Base-by-base conservation (phyloP, 352 stramenopile species). In the Phytophthora hibernalis region DNA sequence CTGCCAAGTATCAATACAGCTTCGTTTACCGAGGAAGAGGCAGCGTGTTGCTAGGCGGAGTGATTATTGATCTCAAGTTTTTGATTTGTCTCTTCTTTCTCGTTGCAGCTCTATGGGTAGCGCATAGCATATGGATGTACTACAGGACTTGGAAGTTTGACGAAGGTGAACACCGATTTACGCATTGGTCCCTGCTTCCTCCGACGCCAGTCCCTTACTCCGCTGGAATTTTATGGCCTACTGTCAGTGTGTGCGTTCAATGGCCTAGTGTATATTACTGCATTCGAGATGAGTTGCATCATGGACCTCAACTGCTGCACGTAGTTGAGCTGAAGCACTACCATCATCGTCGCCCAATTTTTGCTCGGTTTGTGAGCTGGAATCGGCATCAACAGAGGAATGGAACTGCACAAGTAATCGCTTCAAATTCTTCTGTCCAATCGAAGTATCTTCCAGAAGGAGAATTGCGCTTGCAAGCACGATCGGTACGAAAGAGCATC, bases 21-120 rank as follows among this genome's bases (percentile, higher is more conserved):
- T 58, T 61, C 5, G 9, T 2, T 2, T 49, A 68, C 30, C 28
- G 49, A 31, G 58, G 67, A 12, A 42, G n/a, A 8, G 67, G 71
- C 10, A 67, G 22, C 15, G 22, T 37, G 2, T 33, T 56, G 22
- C 57, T 70, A 10, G 63, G 64, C 7, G 68, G 68, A 18, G 31
- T 76, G 0, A 21, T 72, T 9, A 68, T 72, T 21, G 68, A 76
- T 18, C 33, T 76, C 4, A 79, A 76, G 35, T 70, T 73, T 31
- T 38, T 80, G 16, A 38, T 70, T 30, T 76, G 65, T 35, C 28
- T 75, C 7, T 31, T 76, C 0, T 21, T 63, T 3, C 1, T 63
- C 5, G 38, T 65, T 3, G 45, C 26, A 12, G 18, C 9, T 8
- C 8, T 55, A 1, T 54, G 62, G 31, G 20, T 6, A 10, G 10